Evolutionary conservation across 2,329 filamentous ascomycete species (phyloP).

Genomic region (Alternaria postmessia): DNA sequence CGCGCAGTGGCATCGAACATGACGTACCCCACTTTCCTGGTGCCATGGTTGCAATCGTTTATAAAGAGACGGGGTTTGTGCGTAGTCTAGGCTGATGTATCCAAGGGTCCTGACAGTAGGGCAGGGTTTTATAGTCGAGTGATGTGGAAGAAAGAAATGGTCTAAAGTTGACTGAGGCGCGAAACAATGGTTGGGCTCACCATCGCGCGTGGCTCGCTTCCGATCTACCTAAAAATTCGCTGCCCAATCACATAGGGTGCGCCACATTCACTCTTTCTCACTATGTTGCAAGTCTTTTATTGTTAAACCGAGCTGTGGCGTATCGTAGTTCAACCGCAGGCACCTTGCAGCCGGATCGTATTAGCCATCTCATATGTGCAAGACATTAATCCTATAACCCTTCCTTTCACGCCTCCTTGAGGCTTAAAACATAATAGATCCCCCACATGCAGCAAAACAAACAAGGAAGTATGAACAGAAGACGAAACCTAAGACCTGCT

Average conservation of each 20-base stretch:
- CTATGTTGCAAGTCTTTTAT: neutral
- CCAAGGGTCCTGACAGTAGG: neutral
- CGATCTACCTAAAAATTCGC: constrained; percentile 34
- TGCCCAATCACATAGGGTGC: constrained; percentile 38
- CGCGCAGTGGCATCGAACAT: constrained; percentile 38
- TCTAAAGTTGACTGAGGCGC: constrained; percentile 32
- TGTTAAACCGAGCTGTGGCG: neutral
- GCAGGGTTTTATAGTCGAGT: constrained; percentile 14
- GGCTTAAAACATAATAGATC: neutral
- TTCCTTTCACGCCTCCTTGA: neutral
- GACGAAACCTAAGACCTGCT: constrained; percentile 1
- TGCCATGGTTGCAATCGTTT: constrained; percentile 44
- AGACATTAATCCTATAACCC: neutral
- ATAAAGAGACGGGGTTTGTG: constrained; percentile 6
- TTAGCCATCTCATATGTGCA: neutral
- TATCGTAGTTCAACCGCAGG: neutral
- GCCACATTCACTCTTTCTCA: constrained; percentile 8
- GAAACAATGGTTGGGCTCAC: constrained; percentile 40
- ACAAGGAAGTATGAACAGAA: neutral
- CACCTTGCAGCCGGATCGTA: neutral
- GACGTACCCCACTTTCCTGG: constrained; percentile 54
- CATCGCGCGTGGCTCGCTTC: constrained; percentile 30
- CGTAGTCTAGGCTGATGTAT: constrained; percentile 1
- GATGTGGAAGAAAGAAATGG: constrained; percentile 24
- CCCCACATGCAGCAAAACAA: neutral